Base-by-base conservation (phyloP, 2,329 filamentous ascomycete species). In the Cordyceps fumosorosea region DNA sequence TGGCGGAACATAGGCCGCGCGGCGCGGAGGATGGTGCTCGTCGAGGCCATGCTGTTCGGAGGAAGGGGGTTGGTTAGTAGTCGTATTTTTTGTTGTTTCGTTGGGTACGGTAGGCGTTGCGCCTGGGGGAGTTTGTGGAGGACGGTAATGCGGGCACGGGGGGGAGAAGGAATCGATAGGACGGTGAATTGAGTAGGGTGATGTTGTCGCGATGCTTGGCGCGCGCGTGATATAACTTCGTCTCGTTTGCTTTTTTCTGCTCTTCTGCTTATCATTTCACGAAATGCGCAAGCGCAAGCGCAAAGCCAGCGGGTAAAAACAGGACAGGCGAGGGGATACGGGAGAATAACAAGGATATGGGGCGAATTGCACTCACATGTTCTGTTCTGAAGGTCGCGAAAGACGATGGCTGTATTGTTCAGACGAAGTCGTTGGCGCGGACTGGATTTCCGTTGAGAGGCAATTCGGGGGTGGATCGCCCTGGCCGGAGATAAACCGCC, bases 1-100 rank as follows among this genome's bases (percentile, higher is more conserved):
- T 83, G 80, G 71, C 80, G 80, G 78, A 85, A 81, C 68, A 80
- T 72, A 57, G 83, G 84, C 70, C 82, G 81, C 72, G 80, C 75
- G 69, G 80, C 79, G 75, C 80, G 81, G 76, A 83, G 75, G 71
- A 85, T 72, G 71, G 76, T 75, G 66, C 74, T 77, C 47, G 80
- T 75, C 67, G 79, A 75, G 65, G 78, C 76, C 75, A 81, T 81
- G 50, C 52, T 62, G 47, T 18, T 18, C 4, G 56, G 37, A 34
- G 32, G 16, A 48, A 45, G n/a, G 48, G 26, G 32, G 10, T n/a
- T 44, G 34, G 48, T 59, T 18, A 59, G 56, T 51, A n/a, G 1
- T 44, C 4, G 14, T 32, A 8, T 3, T 37, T 37, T 44, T 51
- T 37, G 37, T 34, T 22, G 34, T 14, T 32, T 51, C 32, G 45